Evolutionary conservation across 2,329 filamentous ascomycete genomes (phyloP), one percentile per base, ranked within the genome.

Genomic region (Hortaea sp.): DNA sequence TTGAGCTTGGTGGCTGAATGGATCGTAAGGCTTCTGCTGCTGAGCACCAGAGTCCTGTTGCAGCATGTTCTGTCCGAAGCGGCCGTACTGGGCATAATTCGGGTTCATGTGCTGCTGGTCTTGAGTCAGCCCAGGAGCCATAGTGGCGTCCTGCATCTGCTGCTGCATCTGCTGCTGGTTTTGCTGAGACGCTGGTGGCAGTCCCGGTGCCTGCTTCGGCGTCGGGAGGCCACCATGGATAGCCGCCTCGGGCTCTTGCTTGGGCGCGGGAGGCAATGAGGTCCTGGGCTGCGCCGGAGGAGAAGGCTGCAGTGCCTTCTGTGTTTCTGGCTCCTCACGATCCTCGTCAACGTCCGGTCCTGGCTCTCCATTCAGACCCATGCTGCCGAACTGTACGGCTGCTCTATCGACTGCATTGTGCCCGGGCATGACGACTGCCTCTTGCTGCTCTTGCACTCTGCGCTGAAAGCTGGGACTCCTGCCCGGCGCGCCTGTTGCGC

Each of bases 381-480:
- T 87, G 65, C 89, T 94, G 53, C 92, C 92, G 65, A 98, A 98
- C 64, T 97, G 90, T 42, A 98, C 88, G 42, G 89, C 85, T 55
- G 90, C 81, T 58, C 88, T 83, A 64, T 97, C 90, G 29, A 98
- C 85, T 44, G 92, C 89, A 56, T 92, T 88, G 71, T 95, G 95
- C 49, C 87, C 88, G 40, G 92, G 92, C 90, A 98, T 95, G 54
- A 95, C 88, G 37, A 98, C 92, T 49, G 92, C 88, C 70, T 98
- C 92, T 67, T 95, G 89, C 64, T 98, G 92, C 59, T 97, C 89
- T 60, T 94, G 75, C 45, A 95, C 77, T 59, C 88, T 85, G 55
- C 90, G 82, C 65, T 94, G 85, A 66, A 85, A 88, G 69, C 83
- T 89, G 13, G 87, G 79, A 45, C 81, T 82, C 50, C 90, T 85